Base-by-base conservation (phyloP, 108 stramenopile genomes). In the Nitzschia palea region DNA sequence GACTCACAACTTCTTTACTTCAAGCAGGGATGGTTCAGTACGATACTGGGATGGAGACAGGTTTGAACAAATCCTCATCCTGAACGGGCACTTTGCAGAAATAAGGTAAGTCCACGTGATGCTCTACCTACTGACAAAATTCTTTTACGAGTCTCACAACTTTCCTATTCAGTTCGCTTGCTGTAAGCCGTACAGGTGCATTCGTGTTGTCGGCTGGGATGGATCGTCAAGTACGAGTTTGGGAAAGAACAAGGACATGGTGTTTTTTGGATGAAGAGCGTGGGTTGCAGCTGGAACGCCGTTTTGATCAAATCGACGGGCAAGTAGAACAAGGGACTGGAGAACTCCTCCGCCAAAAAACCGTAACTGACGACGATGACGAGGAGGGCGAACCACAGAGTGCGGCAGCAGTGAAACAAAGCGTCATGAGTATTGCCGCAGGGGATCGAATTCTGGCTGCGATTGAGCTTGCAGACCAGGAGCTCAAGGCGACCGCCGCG, bases 41-140 rank as follows among this genome's bases (percentile, higher is more conserved):
- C 71, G 95, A 53, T 96, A 88, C 71, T 99, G 99, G 99, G 99
- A 99, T 68, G 98, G 85, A 3, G 99, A 98, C 80, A 75, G 92
- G 31, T 98, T 98, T 78, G 91, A 97, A 65, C 93, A 96, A 76
- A 94, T 98, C 57, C 87, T 97, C 2, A 62, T 89, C 6, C 78
- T 96, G 29, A 70, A 79, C 57, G 98, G 97, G 3, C 98, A 99
- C 73, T 73, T 62, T 34, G 87, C 88, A 17, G 94, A 95, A 79
- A 96, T 96, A 5, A 60, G 59, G 59, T 60, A 42, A 2, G 59
- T 60, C 0, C 14, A 31, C 6, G 6, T 12, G 12, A 40, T 10
- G 12, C 12, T 10, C 12, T 40, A 12, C 12, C 37, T 12, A 40
- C 12, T 6, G 37, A 40, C 12, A 50, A 6, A 18, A 50, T 50